Conservation (phyloP, 179 eudicot genomes). For the Silene noctiflora region DNA sequence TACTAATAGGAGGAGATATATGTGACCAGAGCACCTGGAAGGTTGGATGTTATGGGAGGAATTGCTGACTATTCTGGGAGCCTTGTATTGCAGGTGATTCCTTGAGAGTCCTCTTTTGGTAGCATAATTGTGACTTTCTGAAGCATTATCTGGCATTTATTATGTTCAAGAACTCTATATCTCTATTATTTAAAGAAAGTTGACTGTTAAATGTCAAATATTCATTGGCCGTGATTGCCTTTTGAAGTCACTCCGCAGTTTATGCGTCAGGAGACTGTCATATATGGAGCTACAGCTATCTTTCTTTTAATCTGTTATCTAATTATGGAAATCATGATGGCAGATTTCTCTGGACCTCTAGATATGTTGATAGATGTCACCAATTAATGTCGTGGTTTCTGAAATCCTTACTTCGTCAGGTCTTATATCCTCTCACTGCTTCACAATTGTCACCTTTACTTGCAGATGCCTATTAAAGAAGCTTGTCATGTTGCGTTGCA, state of each 20-base stretch:
- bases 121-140: neutral
- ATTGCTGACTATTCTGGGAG: slow-evolving; percentile 99
- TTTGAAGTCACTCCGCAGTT: neutral
- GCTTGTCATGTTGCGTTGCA: slow-evolving; percentile 98
- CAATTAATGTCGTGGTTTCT: neutral
- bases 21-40: slow-evolving; percentile 98
- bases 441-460: slow-evolving; percentile 6
- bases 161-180: neutral
- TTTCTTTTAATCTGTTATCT: neutral
- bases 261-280: neutral
- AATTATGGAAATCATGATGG: neutral
- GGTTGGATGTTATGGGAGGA: slow-evolving; percentile 99
- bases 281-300: neutral
- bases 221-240: neutral
- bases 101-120: neutral
- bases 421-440: slow-evolving; percentile 5
- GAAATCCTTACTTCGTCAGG: neutral
- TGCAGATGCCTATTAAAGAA: slow-evolving; percentile 95
- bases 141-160: too few species aligned
- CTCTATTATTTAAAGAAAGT: neutral
- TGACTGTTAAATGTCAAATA: neutral
- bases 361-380: slow-evolving; percentile 2
- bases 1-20: slow-evolving; percentile 69
- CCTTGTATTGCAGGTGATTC: slow-evolving; percentile 89
- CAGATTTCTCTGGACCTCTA: neutral